Percentiles rank a stretch among this genome's conserved stretches.
phyloP scores from a whole-genome alignment of 2,329 filamentous ascomycete genomes.

The Aspergillus clavatus region DNA sequence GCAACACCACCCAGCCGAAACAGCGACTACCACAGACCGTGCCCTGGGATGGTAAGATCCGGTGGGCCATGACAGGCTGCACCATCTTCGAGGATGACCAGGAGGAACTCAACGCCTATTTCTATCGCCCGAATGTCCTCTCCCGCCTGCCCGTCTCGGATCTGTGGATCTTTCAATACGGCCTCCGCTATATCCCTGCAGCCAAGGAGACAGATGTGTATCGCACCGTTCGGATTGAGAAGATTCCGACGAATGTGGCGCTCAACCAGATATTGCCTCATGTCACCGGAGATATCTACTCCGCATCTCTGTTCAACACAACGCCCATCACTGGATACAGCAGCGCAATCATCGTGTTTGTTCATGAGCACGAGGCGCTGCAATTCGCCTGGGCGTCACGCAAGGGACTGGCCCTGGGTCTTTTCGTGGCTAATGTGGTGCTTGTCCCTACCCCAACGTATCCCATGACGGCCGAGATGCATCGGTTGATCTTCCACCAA shows the following conservation, averaged over 20 bases:
- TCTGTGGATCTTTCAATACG: conserved; percentile 27
- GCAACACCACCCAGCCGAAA: not conserved
- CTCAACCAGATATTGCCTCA: conserved; percentile 22
- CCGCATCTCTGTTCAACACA: conserved; percentile 28
- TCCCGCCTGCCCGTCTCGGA: conserved; percentile 8
- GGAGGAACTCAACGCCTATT: conserved; percentile 17
- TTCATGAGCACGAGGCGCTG: conserved; percentile 21
- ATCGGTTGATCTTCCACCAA: conserved; percentile 15
- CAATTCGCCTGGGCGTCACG: conserved; percentile 18
- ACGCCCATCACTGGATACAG: conserved; percentile 24
- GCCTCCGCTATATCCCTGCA: conserved; percentile 27
- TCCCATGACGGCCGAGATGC: conserved; percentile 22
- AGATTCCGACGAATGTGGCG: conserved; percentile 19
- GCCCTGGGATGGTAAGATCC: conserved; percentile 20
- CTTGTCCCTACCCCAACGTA: conserved; percentile 29
- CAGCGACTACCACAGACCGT: too few relatives aligned
- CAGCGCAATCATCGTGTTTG: conserved; percentile 29
- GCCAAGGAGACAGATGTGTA: conserved; percentile 20
- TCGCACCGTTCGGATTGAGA: conserved; percentile 27
- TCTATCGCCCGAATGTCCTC: conserved; percentile 8
- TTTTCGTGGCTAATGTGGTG: conserved; percentile 16
- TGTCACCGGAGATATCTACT: conserved; percentile 25
- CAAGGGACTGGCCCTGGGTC: conserved; percentile 17
- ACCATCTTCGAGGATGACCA: conserved; percentile 19
- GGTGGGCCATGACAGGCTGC: conserved; percentile 18